Conservation (phyloP, 2,329 filamentous ascomycete genomes). For the Claviceps spartinae region DNA sequence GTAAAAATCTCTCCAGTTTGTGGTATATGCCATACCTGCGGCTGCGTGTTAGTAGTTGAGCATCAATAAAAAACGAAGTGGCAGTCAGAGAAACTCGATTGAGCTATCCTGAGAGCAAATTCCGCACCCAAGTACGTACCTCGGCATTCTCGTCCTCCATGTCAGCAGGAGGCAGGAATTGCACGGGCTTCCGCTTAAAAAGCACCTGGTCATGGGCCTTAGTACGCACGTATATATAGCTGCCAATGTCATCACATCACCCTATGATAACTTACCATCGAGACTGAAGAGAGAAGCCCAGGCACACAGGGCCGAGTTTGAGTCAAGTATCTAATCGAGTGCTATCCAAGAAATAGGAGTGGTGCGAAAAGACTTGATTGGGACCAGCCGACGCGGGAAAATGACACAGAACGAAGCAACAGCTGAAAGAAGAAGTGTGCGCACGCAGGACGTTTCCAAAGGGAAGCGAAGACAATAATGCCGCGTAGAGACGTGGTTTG, state of each 20-base stretch:
- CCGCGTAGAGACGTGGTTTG: slow-evolving; percentile 1
- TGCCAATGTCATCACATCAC: neutral
- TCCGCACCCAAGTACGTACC: slow-evolving; percentile 35
- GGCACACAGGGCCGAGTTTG: neutral
- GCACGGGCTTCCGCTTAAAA: slow-evolving; percentile 90
- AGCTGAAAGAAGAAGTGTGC: neutral
- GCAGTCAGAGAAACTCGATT: neutral
- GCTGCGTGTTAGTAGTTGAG: neutral
- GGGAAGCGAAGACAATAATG: neutral
- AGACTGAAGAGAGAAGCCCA: neutral
- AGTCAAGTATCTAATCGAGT: neutral
- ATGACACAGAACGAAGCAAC: neutral
- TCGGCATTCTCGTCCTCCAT: slow-evolving; percentile 73
- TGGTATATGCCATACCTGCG: slow-evolving; percentile 79
- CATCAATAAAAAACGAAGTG: neutral
- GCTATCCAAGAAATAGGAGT: neutral
- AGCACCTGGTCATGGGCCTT: slow-evolving; percentile 51
- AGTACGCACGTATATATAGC: neutral
- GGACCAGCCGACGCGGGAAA: neutral
- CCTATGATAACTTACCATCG: slow-evolving; percentile 7
- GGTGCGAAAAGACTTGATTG: neutral
- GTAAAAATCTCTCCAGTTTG: slow-evolving; percentile 83
- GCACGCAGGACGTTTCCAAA: neutral
- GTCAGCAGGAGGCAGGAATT: slow-evolving; percentile 57
- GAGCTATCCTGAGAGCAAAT: slow-evolving; percentile 1